These are phyloP conservation scores for Misopates orontium DNA, from an alignment of 257 asterid genomes.

Conservation along the genomic window DNA sequence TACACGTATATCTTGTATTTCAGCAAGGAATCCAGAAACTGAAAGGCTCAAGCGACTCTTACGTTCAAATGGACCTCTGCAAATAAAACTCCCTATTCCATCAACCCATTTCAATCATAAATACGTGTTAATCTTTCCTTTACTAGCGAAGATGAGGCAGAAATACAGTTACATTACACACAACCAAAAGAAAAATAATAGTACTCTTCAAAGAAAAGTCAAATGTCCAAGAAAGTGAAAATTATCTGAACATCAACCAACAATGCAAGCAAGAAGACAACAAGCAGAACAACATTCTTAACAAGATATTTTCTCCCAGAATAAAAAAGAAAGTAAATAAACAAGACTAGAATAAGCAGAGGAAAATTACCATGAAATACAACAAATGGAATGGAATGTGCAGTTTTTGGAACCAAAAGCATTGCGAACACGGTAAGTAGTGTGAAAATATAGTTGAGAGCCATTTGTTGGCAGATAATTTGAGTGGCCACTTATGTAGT, in stretches of 20 bases:
- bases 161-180: too few species aligned
- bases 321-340: slow-evolving; percentile 12
- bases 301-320: neutral
- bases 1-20: neutral
- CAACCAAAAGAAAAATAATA: too few species aligned
- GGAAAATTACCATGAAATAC: slow-evolving; percentile 75
- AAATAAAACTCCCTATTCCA: too few species aligned
- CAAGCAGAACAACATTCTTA: neutral
- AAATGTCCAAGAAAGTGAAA: slow-evolving; percentile 2
- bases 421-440: slow-evolving; percentile 22
- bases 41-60: neutral
- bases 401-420: slow-evolving; percentile 39
- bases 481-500: slow-evolving; percentile 15
- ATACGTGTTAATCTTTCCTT: too few species aligned
- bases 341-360: slow-evolving; percentile 3
- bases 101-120: too few species aligned
- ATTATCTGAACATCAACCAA: slow-evolving; percentile 8
- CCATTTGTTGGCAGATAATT: slow-evolving; percentile 33
- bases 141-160: too few species aligned
- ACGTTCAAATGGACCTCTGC: too few species aligned
- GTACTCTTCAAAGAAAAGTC: slow-evolving; percentile 14
- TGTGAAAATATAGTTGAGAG: slow-evolving; percentile 25
- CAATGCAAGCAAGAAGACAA: neutral
- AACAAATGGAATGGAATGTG: slow-evolving; percentile 63
- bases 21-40: neutral